Conservation (phyloP, 2,329 filamentous ascomycete genomes). For the Hypomyces perniciosus region DNA sequence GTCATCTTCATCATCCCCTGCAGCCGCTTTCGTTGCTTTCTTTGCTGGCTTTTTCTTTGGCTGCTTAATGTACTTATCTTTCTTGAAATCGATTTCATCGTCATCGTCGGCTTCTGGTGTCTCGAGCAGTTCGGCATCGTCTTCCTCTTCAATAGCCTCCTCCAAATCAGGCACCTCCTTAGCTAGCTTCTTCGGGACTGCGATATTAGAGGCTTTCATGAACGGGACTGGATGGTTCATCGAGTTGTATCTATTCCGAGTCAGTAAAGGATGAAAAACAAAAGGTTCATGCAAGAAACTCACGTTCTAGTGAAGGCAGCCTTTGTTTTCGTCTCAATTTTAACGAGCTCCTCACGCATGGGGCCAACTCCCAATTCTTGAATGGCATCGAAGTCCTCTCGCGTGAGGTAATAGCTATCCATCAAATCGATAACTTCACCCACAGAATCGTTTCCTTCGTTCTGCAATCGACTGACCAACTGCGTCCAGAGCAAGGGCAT, state of each 20-base stretch:
- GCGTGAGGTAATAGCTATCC: constrained; percentile 94
- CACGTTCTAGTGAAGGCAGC: constrained; percentile 81
- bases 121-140: constrained; percentile 60
- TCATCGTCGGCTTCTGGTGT: constrained; percentile 60
- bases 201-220: constrained; percentile 81
- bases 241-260: constrained; percentile 64
- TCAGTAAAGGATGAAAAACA: constrained; percentile 11
- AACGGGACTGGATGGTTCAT: constrained; percentile 87
- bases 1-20: constrained; percentile 45
- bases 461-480: constrained; percentile 66
- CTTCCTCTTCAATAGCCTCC: constrained; percentile 90
- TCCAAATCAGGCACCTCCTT: constrained; percentile 87
- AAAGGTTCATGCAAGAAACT: constrained; percentile 32
- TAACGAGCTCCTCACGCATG: constrained; percentile 68
- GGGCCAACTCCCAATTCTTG: constrained; percentile 84
- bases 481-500: constrained; percentile 81
- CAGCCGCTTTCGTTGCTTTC: constrained; percentile 34
- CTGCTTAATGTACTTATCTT: constrained; percentile 93
- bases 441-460: constrained; percentile 76
- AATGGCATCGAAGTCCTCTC: constrained; percentile 90
- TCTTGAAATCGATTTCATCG: constrained; percentile 76
- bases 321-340: constrained; percentile 81
- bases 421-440: constrained; percentile 84
- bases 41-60: constrained; percentile 64
- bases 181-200: constrained; percentile 63